Conservation (phyloP, 352 stramenopile genomes). For the Globisporangium nodosum region DNA sequence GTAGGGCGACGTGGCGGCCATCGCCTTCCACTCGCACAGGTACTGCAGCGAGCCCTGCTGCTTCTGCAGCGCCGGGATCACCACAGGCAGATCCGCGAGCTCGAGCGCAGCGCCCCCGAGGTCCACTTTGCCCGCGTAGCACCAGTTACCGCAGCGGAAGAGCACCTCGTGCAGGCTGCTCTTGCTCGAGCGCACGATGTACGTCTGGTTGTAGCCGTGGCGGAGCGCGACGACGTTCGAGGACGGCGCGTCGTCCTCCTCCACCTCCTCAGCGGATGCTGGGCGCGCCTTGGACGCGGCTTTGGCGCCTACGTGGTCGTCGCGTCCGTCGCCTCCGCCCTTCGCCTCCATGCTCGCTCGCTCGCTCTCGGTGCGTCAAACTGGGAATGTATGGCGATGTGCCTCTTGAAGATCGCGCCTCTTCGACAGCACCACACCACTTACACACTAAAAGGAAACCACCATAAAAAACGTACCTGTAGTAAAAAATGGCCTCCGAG, state of each 20-base stretch:
- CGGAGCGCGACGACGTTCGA: conserved; percentile 67
- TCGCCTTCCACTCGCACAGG: conserved; percentile 85
- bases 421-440: neutral
- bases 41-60: conserved; percentile 92
- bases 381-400: too few species aligned
- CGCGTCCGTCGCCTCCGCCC: conserved; percentile 11
- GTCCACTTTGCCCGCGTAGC: conserved; percentile 90
- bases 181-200: conserved; percentile 77
- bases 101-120: conserved; percentile 72
- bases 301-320: conserved; percentile 17
- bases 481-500: neutral
- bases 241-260: conserved; percentile 40
- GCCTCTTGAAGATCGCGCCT: too few species aligned
- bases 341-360: conserved; percentile 59
- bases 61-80: conserved; percentile 91
- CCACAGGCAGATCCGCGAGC: conserved; percentile 83
- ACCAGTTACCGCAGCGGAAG: conserved; percentile 95
- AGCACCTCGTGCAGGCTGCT: conserved; percentile 84
- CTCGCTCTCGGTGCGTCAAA: neutral
- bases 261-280: conserved; percentile 20
- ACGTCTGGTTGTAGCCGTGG: conserved; percentile 92
- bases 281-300: conserved; percentile 17
- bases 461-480: too few species aligned
- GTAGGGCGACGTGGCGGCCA: conserved; percentile 68
- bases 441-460: too few species aligned